Evolutionary conservation across 2,329 filamentous ascomycete genomes (phyloP).

Genomic region (Colletotrichum theobromicola): DNA sequence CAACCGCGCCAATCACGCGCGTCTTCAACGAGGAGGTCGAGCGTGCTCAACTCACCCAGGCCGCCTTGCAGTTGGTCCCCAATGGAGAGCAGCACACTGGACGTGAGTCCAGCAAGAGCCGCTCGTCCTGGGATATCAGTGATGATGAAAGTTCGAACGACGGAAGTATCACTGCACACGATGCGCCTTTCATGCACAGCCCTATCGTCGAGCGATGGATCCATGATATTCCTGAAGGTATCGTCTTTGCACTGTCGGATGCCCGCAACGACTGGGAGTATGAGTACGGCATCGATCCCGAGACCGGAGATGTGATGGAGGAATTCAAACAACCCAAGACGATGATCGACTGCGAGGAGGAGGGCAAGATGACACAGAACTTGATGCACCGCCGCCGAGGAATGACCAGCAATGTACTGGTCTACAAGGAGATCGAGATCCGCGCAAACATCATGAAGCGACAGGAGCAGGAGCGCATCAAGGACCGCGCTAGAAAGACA

Average conservation of each 20-base stretch:
- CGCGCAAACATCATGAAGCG: background rate
- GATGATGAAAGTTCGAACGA: background rate
- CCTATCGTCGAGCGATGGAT: background rate
- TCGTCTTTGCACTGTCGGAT: background rate
- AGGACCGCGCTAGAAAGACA: background rate
- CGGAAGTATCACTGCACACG: background rate
- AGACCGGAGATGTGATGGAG: conserved; percentile 36
- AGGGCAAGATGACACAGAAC: background rate
- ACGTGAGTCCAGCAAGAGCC: conserved; percentile 3
- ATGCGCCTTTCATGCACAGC: background rate
- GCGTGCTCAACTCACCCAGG: background rate
- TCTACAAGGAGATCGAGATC: background rate
- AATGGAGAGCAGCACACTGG: background rate
- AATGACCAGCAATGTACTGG: conserved; percentile 24
- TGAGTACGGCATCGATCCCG: conserved; percentile 39
- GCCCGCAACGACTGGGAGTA: background rate
- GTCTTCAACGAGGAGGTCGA: background rate
- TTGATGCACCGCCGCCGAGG: conserved; percentile 24
- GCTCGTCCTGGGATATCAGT: conserved; percentile 12
- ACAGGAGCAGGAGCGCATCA: background rate
- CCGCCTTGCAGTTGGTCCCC: background rate
- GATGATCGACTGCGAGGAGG: conserved; percentile 20
- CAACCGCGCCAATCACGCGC: background rate
- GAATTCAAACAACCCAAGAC: conserved; percentile 38
- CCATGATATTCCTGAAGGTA: background rate